A percentile compares a stretch with the other conserved stretches of the same genome.
phyloP scores from a whole-genome alignment of 768 basidiomycete genomes.

The Pulveroboletus sp. region DNA sequence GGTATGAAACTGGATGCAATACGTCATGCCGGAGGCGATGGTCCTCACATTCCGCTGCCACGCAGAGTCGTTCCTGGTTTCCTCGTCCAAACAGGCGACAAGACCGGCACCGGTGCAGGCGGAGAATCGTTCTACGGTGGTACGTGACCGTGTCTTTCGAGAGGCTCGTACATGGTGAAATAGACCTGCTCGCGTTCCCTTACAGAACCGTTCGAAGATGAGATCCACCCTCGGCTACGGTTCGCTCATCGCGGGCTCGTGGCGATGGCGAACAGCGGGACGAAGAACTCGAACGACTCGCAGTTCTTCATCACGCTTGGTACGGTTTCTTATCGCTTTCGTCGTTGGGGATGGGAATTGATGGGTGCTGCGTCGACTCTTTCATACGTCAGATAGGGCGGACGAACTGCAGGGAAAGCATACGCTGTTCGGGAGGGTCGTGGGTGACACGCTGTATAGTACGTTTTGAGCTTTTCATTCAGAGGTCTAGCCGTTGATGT shows the following conservation, averaged over 20 bases:
- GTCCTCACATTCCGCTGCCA: not conserved
- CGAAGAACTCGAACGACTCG: conserved; percentile 85
- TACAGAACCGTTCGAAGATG: conserved; percentile 88
- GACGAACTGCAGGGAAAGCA: conserved; percentile 94
- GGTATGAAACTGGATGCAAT: conserved; percentile 40
- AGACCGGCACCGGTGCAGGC: conserved; percentile 83
- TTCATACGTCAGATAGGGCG: conserved; percentile 59
- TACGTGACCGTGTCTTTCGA: conserved; percentile 19
- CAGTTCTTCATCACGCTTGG: conserved; percentile 96
- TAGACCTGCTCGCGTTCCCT: not conserved
- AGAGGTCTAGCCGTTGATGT: not conserved
- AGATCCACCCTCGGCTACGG: conserved; percentile 87
- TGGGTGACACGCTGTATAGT: conserved; percentile 91
- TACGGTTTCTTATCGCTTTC: conserved; percentile 26
- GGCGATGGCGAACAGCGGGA: conserved; percentile 89
- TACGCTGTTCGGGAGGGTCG: conserved; percentile 86
- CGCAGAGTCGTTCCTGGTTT: conserved; percentile 82
- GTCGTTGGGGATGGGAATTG: not conserved
- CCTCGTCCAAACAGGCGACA: conserved; percentile 93
- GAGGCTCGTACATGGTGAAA: not conserved
- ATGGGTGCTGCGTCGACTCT: not conserved
- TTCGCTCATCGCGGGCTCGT: conserved; percentile 89
- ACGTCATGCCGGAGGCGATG: not conserved
- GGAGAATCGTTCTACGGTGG: conserved; percentile 97
- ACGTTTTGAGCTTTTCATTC: conserved; percentile 26